Base-by-base conservation (phyloP, 129 eudicot genomes). In the Pseudognaphalium luteoalbum region DNA sequence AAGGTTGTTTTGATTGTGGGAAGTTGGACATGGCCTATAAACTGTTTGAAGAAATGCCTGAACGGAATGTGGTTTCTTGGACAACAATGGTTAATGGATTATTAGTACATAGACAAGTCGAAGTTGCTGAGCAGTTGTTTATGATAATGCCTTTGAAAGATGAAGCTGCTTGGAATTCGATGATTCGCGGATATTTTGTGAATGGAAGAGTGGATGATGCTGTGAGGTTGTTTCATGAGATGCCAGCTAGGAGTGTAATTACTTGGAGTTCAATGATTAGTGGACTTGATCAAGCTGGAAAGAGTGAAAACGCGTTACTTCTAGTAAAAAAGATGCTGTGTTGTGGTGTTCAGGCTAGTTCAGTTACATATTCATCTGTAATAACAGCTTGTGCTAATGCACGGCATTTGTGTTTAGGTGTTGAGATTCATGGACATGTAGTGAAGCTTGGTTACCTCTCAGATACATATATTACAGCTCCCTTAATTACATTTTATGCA, bases 191-290 rank as follows among this genome's bases (percentile, higher is more conserved):
- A 63, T 90, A 80, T 80, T 90, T 86, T 67, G 28, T 54, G 14
- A 83, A 85, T 65, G 84, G 82, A n/a, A 82, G 85, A 76, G 88
- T 84, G 44, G 86, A 83, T 66, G 87, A 86, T 56, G 98, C 92
- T 19, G 44, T 87, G 58, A 82, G 68, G 70, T 77, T 93, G 78
- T 90, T 93, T 71, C 83, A 79, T 33, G 75, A 56, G 54, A 90
- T 90, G 95, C 89, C 91, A 14, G 9, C n/a, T 30, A 78, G 83
- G 75, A 88, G 88, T 61, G 89, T 90, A 17, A 85, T 90, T 57
- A 83, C 97, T 7, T 93, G 97, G 98, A 90, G 97, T 17, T 86
- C 96, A 7, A 73, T 93, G 88, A 93, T 93, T 61, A 85, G 86
- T 47, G 97, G 98, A 73, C 87, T 93, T 79, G 88, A 88, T 80